These are phyloP conservation scores for Atkinsonella hypoxylon DNA, from an alignment of 2,329 filamentous ascomycete species.

Conservation along the genomic window DNA sequence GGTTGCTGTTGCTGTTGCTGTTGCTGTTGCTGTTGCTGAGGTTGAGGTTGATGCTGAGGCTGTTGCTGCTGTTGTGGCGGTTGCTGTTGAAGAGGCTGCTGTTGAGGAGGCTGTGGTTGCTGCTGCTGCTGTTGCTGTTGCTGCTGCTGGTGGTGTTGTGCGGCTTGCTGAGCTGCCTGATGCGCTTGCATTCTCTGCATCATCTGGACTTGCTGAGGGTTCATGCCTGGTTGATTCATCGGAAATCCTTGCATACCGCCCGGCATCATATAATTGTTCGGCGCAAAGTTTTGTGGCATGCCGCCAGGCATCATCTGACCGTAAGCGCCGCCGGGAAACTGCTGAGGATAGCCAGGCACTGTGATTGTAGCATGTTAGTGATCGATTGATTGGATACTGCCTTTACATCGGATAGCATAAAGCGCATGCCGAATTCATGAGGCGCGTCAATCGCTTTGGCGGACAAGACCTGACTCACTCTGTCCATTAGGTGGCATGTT, in stretches of 20 bases:
- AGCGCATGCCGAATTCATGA: neutral
- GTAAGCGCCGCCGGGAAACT: slow-evolving; percentile 46
- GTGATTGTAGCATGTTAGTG: slow-evolving; percentile 8
- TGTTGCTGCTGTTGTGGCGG: slow-evolving; percentile 3
- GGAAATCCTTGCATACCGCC: slow-evolving; percentile 41
- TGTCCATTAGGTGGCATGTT: slow-evolving; percentile 49
- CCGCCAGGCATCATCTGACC: slow-evolving; percentile 38
- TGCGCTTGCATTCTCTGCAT: slow-evolving; percentile 31
- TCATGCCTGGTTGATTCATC: slow-evolving; percentile 41
- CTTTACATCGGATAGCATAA: no score
- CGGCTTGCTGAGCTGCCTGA: slow-evolving; percentile 10
- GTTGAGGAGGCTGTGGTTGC: slow-evolving; percentile 19
- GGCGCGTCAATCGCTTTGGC: neutral
- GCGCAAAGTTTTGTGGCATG: slow-evolving; percentile 39
- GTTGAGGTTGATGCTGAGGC: slow-evolving; percentile 12
- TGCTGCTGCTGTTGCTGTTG: slow-evolving; percentile 13
- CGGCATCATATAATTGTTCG: slow-evolving; percentile 37
- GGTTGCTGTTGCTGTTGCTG: slow-evolving; percentile 19
- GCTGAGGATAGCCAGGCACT: slow-evolving; percentile 48
- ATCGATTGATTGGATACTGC: neutral
- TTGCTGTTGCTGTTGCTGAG: slow-evolving; percentile 20
- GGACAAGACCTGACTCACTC: slow-evolving; percentile 33
- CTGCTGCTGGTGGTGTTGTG: slow-evolving; percentile 22
- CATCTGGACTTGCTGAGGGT: slow-evolving; percentile 31
- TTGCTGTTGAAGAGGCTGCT: slow-evolving; percentile 17